Evolutionary conservation across 352 stramenopile species (phyloP), one percentile per base, ranked within the genome.

Genomic region (Phytophthora constricta): DNA sequence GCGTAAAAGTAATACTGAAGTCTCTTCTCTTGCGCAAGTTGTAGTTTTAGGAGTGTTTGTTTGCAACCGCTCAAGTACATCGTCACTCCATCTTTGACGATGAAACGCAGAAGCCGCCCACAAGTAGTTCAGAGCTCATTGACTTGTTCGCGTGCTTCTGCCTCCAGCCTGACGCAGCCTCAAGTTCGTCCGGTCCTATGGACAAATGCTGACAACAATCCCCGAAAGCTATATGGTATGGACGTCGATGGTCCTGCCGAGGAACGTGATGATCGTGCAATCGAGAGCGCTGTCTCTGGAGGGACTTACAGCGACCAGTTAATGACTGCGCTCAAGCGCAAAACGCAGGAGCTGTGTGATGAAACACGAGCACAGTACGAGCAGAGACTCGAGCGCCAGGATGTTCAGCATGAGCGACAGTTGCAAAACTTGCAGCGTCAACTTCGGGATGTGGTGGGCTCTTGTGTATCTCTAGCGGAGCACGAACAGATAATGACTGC

Each of bases 281-380:
- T 26, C 16, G 13, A 41, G 10, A 16, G 59, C 39, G 45, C 34
- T 25, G n/a, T 23, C 14, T 5, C 43, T 17, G n/a, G 19, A n/a
- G 39, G 37, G 14, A 65, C 28, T 4, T 60, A 69, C 53, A 62
- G 48, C 20, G 53, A 74, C 13, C 45, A 70, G 3, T 17, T 74
- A 34, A 20, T 70, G 53, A 25, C 39, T n/a, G 48, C 54, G n/a
- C 58, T 82, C 48, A 80, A 82, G 34, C 69, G 68, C 46, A 88
- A 84, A 48, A 65, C 70, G 11, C 80, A 82, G 39, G 52, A 79
- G 46, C 55, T 90, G 16, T 89, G 80, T 31, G 77, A 89, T 9
- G 77, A 84, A 27, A 91, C 79, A 22, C 79, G 80, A 4, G 51
- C 65, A 17, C 80, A 86, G 57, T 91, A 79, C 53, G 80, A 89